Evolutionary conservation across 306 rosid species (phyloP).

Genomic region (Macrotyloma uniflorum): DNA sequence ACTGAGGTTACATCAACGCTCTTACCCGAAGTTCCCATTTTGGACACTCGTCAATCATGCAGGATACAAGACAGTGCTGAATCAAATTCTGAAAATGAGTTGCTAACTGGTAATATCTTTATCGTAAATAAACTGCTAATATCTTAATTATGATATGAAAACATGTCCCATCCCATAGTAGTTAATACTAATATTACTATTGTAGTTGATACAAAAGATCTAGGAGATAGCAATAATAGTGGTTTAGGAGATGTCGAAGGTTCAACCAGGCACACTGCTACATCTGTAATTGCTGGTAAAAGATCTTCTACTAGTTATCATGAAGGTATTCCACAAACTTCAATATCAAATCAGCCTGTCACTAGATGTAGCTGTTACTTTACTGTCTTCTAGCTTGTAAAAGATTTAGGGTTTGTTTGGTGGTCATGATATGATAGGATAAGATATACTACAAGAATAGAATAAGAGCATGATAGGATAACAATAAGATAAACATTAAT

Average conservation of each 20-base stretch:
- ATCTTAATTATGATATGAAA: constrained; percentile 22
- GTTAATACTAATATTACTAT: constrained; percentile 41
- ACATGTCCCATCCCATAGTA: constrained; percentile 27
- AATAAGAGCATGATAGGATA: too few relatives aligned
- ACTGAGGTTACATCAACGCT: constrained; percentile 46
- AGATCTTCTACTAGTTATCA: constrained; percentile 65
- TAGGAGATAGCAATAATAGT: constrained; percentile 36
- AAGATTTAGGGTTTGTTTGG: too few relatives aligned
- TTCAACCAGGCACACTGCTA: constrained; percentile 45
- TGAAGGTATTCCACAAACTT: constrained; percentile 56
- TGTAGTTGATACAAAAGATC: constrained; percentile 60
- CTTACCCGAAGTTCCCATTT: constrained; percentile 8
- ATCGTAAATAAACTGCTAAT: constrained; percentile 13
- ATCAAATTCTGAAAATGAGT: constrained; percentile 49
- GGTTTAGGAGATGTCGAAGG: constrained; percentile 39
- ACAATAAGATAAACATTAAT: too few relatives aligned
- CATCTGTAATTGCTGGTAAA: constrained; percentile 63
- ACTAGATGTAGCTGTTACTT: constrained; percentile 29
- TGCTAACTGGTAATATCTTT: constrained; percentile 50
- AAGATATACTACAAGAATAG: too few relatives aligned
- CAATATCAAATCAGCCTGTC: constrained; percentile 20
- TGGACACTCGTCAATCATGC: constrained; percentile 46
- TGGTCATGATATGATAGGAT: too few relatives aligned
- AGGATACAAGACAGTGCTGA: constrained; percentile 40
- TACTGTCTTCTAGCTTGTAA: not conserved